These are phyloP conservation scores for Zelopaecilomyces penicillatus DNA, from an alignment of 2,329 filamentous ascomycete species.

Conservation along the genomic window DNA sequence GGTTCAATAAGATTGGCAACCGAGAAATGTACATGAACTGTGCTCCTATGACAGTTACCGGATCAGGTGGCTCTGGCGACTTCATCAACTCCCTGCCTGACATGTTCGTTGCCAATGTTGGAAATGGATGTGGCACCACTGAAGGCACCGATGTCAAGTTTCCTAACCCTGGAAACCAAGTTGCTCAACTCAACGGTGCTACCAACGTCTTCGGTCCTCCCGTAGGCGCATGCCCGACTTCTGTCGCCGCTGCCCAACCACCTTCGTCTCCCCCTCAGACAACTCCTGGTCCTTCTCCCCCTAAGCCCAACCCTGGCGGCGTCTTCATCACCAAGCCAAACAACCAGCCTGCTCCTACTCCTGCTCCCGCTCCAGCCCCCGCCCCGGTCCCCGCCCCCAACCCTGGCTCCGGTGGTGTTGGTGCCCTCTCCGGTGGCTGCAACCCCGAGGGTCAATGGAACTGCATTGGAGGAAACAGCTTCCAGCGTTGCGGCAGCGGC, in stretches of 20 bases:
- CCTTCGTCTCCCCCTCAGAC: background rate
- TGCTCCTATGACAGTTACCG: constrained; percentile 61
- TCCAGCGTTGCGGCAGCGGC: constrained; percentile 48
- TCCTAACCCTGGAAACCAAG: constrained; percentile 50
- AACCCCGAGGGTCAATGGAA: constrained; percentile 43
- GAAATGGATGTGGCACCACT: constrained; percentile 43
- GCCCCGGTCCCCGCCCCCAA: constrained; percentile 10
- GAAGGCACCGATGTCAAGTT: constrained; percentile 47
- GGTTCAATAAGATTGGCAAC: constrained; percentile 90
- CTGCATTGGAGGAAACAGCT: constrained; percentile 41
- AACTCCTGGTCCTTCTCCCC: background rate
- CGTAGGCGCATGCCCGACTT: constrained; percentile 3
- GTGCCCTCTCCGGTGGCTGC: constrained; percentile 36
- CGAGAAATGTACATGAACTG: constrained; percentile 99
- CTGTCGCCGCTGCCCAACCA: constrained; percentile 11
- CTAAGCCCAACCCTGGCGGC: constrained; percentile 23
- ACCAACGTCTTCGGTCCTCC: constrained; percentile 25
- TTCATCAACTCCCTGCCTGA: constrained; percentile 58
- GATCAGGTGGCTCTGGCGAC: constrained; percentile 36
- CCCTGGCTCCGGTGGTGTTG: constrained; percentile 14
- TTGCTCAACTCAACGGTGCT: constrained; percentile 39
- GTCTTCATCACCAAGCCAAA: constrained; percentile 29
- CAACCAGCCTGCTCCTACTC: constrained; percentile 10
- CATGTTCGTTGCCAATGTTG: constrained; percentile 62
- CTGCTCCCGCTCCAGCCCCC: constrained; percentile 12